These are phyloP conservation scores for Sedum album DNA, from an alignment of 164 flowering plant genomes.

Conservation along the genomic window DNA sequence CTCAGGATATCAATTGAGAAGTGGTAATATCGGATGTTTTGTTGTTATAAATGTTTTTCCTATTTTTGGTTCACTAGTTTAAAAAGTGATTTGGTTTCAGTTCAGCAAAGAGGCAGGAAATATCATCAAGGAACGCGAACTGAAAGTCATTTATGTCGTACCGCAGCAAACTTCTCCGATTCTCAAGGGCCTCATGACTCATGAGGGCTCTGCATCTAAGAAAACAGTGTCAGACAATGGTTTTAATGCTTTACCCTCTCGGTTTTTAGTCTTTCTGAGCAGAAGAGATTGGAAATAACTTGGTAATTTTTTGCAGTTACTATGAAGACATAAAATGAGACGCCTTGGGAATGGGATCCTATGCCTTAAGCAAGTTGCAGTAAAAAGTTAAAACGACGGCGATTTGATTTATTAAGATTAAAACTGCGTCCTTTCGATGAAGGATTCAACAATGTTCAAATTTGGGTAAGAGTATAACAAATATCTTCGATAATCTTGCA, in stretches of 20 bases:
- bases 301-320: too few relatives aligned
- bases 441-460: too few relatives aligned
- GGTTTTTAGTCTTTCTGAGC: too few relatives aligned
- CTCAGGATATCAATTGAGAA: slow-evolving; percentile 38
- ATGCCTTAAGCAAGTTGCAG: too few relatives aligned
- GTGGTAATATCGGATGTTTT: slow-evolving; percentile 21
- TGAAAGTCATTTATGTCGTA: slow-evolving; percentile 52
- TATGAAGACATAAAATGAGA: too few relatives aligned
- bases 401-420: too few relatives aligned
- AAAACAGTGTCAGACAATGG: slow-evolving; percentile 39
- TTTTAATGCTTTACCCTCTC: slow-evolving; percentile 17
- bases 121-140: slow-evolving; percentile 49
- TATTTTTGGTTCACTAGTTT: neutral
- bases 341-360: too few relatives aligned
- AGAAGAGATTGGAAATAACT: neutral
- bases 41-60: neutral
- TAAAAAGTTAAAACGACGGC: too few relatives aligned
- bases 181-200: slow-evolving; percentile 58
- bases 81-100: slow-evolving; percentile 19
- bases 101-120: slow-evolving; percentile 52
- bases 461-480: too few relatives aligned
- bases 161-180: slow-evolving; percentile 54
- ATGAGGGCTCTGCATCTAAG: slow-evolving; percentile 48
- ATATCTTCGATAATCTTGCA: too few relatives aligned
- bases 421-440: too few relatives aligned